phyloP scores from a whole-genome alignment of 768 basidiomycete genomes.

The Termitomyces heimii region DNA sequence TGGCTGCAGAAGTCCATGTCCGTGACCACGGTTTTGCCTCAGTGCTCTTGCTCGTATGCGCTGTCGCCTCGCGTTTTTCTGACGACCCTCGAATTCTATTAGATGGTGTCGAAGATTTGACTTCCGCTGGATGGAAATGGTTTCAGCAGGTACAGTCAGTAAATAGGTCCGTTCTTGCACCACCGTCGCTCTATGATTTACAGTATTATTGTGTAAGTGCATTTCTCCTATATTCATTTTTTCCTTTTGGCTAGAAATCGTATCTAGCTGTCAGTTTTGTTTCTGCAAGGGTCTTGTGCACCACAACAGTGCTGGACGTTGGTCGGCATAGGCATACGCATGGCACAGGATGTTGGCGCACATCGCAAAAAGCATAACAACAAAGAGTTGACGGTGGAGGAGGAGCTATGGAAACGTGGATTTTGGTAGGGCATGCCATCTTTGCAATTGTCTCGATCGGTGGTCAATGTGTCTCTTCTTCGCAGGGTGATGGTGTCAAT shows the following conservation, averaged over 20 bases:
- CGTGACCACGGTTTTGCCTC: constrained; percentile 47
- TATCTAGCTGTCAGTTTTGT: constrained; percentile 45
- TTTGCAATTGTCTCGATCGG: constrained; percentile 6
- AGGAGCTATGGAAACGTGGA: constrained; percentile 71
- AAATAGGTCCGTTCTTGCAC: constrained; percentile 53
- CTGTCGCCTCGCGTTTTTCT: constrained; percentile 54
- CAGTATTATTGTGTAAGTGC: constrained; percentile 56
- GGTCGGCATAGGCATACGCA: constrained; percentile 64
- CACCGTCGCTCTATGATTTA: constrained; percentile 68
- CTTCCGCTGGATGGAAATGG: constrained; percentile 60
- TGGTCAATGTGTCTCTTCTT: not conserved
- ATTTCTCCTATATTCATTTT: not conserved
- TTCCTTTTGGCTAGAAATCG: not conserved
- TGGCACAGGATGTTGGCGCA: constrained; percentile 75
- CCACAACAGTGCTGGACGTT: constrained; percentile 67
- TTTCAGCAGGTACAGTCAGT: constrained; percentile 65
- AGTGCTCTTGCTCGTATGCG: constrained; percentile 65
- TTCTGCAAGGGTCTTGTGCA: constrained; percentile 50
- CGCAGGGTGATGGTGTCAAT: constrained; percentile 50
- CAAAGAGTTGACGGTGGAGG: constrained; percentile 39
- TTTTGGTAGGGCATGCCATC: constrained; percentile 40
- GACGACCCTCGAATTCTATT: constrained; percentile 51
- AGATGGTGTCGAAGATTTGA: constrained; percentile 29
- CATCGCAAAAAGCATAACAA: constrained; percentile 40
- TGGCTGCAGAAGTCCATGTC: constrained; percentile 44